These are phyloP conservation scores for Zanthoxylum bungeanum DNA, from an alignment of 345 rosid species.

Conservation along the genomic window DNA sequence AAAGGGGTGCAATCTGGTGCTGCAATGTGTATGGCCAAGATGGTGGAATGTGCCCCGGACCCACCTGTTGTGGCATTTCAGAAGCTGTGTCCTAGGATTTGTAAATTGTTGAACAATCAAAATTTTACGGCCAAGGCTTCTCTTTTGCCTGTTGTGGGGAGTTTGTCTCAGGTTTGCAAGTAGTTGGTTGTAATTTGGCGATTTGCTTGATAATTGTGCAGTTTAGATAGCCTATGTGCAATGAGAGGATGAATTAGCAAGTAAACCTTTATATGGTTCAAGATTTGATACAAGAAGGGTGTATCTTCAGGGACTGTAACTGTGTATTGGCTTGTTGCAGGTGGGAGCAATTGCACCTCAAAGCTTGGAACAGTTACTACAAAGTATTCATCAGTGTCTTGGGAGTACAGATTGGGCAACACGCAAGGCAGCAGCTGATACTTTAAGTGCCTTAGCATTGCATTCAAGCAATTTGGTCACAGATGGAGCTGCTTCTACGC, in stretches of 20 bases:
- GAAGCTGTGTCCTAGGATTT: slow-evolving; percentile 85
- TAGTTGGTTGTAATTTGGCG: slow-evolving; percentile 9
- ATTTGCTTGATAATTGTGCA: neutral
- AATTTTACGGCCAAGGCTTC: slow-evolving; percentile 82
- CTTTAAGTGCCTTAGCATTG: slow-evolving; percentile 66
- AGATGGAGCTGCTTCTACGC: slow-evolving; percentile 63
- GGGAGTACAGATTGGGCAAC: slow-evolving; percentile 96
- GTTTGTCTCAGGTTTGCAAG: slow-evolving; percentile 73
- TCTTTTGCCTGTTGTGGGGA: slow-evolving; percentile 73
- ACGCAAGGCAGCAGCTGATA: slow-evolving; percentile 95
- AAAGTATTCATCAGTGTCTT: slow-evolving; percentile 82
- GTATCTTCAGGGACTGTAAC: neutral
- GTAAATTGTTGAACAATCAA: slow-evolving; percentile 79
- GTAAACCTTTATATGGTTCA: neutral
- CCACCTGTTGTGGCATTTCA: slow-evolving; percentile 65
- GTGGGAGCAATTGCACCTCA: slow-evolving; percentile 90
- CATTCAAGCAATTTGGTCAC: slow-evolving; percentile 71
- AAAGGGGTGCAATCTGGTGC: slow-evolving; percentile 91
- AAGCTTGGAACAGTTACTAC: slow-evolving; percentile 73
- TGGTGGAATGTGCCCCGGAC: slow-evolving; percentile 72
- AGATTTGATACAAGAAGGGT: slow-evolving; percentile 2
- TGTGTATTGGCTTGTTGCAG: slow-evolving; percentile 36
- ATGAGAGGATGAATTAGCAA: neutral
- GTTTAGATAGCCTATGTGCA: neutral
- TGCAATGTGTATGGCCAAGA: slow-evolving; percentile 81